phyloP scores from a whole-genome alignment of 371 early-diverging fungal genomes.

The Lichtheimia ornata region DNA sequence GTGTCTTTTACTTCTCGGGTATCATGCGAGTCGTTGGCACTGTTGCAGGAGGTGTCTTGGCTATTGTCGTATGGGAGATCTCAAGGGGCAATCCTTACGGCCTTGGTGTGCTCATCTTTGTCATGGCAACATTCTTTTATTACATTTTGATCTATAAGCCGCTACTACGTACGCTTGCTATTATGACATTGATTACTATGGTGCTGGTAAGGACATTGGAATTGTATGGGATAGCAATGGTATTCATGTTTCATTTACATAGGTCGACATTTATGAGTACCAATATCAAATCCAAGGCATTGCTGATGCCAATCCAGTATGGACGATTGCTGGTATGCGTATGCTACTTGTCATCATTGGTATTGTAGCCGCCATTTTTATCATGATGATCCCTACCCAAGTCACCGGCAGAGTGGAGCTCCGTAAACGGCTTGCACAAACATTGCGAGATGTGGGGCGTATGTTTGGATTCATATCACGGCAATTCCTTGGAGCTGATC shows the following conservation, averaged over 20 bases:
- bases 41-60: conserved; percentile 29
- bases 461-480: conserved; percentile 33
- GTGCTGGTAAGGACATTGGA: conserved; percentile 18
- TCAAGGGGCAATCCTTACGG: conserved; percentile 41
- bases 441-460: conserved; percentile 37
- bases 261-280: conserved; percentile 35
- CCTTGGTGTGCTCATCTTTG: conserved; percentile 27
- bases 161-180: conserved; percentile 22
- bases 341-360: conserved; percentile 43
- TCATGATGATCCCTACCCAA: conserved; percentile 37
- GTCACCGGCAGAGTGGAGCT: conserved; percentile 44
- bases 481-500: conserved; percentile 1
- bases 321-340: conserved; percentile 47
- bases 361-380: conserved; percentile 33
- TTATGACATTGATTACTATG: conserved; percentile 38
- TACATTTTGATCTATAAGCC: conserved; percentile 32
- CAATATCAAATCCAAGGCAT: conserved; percentile 13
- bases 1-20: conserved; percentile 39
- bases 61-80: conserved; percentile 50
- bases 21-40: conserved; percentile 34
- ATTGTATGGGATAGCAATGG: background rate
- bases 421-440: conserved; percentile 40
- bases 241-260: background rate
- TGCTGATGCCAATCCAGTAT: conserved; percentile 26
- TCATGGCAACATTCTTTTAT: conserved; percentile 26